A percentile compares a stretch with the other conserved stretches of the same genome.
These are phyloP conservation scores for Xylaria scruposa DNA, from an alignment of 495 filamentous ascomycete genomes.

Conservation along the genomic window DNA sequence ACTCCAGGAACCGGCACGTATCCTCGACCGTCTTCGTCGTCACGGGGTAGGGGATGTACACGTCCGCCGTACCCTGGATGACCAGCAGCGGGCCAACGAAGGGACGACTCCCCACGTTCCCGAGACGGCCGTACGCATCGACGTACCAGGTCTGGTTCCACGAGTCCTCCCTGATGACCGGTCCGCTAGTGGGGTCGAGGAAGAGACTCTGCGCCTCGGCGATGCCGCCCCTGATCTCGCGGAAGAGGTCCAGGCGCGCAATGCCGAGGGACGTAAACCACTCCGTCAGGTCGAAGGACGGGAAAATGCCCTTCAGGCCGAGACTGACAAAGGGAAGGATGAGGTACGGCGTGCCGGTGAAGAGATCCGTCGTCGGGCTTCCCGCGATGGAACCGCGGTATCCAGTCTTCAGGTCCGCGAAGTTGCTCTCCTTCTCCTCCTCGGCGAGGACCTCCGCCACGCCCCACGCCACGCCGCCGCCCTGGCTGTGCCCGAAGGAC, in stretches of 20 bases:
- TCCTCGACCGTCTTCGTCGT: constrained; percentile 40
- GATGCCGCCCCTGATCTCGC: constrained; percentile 42
- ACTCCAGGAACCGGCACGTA: constrained; percentile 40
- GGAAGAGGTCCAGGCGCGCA: constrained; percentile 40
- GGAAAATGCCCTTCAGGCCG: constrained; percentile 24
- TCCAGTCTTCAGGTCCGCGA: constrained; percentile 37
- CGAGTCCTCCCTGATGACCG: constrained; percentile 12
- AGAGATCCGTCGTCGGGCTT: constrained; percentile 44
- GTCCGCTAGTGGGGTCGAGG: constrained; percentile 31
- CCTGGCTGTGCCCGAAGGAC: constrained; percentile 57
- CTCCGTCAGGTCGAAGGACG: constrained; percentile 30
- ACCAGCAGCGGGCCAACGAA: constrained; percentile 55
- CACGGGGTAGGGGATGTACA: constrained; percentile 35
- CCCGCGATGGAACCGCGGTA: constrained; percentile 53
- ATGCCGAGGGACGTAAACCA: constrained; percentile 41
- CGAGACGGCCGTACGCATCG: constrained; percentile 34
- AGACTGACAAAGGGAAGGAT: constrained; percentile 31
- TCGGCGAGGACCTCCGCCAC: constrained; percentile 48
- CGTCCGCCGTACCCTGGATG: constrained; percentile 51
- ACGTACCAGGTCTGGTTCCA: constrained; percentile 35
- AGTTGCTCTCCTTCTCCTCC: background rate
- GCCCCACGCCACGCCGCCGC: constrained; percentile 55
- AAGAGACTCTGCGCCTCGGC: constrained; percentile 34
- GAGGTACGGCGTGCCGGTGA: constrained; percentile 31
- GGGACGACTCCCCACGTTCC: constrained; percentile 38